These are phyloP conservation scores for Sarcodon sp. DNA, from an alignment of 768 basidiomycete species.

Conservation along the genomic window DNA sequence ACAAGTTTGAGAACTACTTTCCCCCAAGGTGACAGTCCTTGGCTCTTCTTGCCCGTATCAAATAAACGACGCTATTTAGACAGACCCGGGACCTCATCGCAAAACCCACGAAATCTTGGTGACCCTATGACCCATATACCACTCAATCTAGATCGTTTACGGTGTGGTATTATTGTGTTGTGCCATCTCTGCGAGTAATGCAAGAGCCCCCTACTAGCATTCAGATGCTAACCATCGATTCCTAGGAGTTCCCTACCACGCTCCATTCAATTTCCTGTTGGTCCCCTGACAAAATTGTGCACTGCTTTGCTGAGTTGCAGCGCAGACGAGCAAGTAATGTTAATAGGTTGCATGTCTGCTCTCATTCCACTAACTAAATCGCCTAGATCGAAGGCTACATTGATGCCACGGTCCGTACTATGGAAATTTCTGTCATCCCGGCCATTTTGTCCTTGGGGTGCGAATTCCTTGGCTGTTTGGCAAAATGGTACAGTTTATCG, in stretches of 20 bases:
- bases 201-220: conserved; percentile 21
- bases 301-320: conserved; percentile 32
- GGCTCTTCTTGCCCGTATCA: neutral
- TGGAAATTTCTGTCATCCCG: conserved; percentile 43
- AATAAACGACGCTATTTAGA: conserved; percentile 8
- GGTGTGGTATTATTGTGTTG: conserved; percentile 37
- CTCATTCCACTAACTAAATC: conserved; percentile 4
- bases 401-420: conserved; percentile 35
- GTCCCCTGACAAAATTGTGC: conserved; percentile 40
- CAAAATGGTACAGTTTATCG: conserved; percentile 15
- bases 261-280: conserved; percentile 61
- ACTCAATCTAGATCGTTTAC: conserved; percentile 48
- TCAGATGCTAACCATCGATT: neutral
- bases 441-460: conserved; percentile 22
- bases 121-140: conserved; percentile 40
- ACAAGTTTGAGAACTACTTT: conserved; percentile 48
- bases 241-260: conserved; percentile 39
- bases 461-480: conserved; percentile 36
- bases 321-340: conserved; percentile 30
- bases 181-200: conserved; percentile 29
- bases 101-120: conserved; percentile 7
- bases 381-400: conserved; percentile 32
- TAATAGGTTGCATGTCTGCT: conserved; percentile 12
- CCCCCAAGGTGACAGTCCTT: neutral
- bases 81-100: conserved; percentile 7